A percentile compares a stretch with the other conserved stretches of the same genome.
phyloP scores from a whole-genome alignment of 2,329 filamentous ascomycete species.

The Arthrinium puccinioides region DNA sequence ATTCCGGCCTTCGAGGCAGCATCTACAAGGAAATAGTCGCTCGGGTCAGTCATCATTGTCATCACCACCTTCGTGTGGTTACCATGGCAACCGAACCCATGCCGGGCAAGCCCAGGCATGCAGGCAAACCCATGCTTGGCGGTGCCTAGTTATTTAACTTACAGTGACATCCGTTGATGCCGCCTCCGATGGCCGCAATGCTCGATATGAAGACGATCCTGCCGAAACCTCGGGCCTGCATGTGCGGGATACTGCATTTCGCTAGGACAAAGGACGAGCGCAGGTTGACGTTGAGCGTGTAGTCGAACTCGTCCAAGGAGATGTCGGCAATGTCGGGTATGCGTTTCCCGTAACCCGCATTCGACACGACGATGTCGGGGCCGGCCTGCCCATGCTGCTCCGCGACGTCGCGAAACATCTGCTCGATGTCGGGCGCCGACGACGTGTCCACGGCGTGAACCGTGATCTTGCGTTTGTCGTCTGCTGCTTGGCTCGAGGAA shows the following conservation, averaged over 20 bases:
- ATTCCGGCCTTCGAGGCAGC: conserved; percentile 56
- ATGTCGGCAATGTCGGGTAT: conserved; percentile 51
- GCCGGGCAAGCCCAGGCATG: too few relatives aligned
- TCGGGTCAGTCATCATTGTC: background rate
- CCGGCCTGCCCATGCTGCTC: conserved; percentile 39
- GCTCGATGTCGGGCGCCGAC: conserved; percentile 41
- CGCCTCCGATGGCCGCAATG: conserved; percentile 55
- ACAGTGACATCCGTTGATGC: conserved; percentile 54
- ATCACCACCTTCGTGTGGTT: too few relatives aligned
- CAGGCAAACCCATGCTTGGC: too few relatives aligned
- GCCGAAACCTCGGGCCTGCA: conserved; percentile 54
- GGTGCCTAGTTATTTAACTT: too few relatives aligned
- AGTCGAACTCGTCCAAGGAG: conserved; percentile 55
- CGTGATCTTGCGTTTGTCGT: conserved; percentile 33
- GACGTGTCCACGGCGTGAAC: conserved; percentile 52
- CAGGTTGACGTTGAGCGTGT: conserved; percentile 55
- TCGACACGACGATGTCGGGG: conserved; percentile 58
- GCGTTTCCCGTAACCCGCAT: conserved; percentile 60
- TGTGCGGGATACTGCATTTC: conserved; percentile 52
- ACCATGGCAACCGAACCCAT: too few relatives aligned
- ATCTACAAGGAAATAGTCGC: background rate
- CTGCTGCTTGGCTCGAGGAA: conserved; percentile 1
- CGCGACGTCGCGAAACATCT: conserved; percentile 47
- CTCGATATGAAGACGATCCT: conserved; percentile 58
- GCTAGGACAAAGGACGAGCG: conserved; percentile 54